Percentiles rank a stretch among this genome's conserved stretches.
phyloP scores from a whole-genome alignment of 2,329 filamentous ascomycete species.

The Emmonsiellopsis sp. region DNA sequence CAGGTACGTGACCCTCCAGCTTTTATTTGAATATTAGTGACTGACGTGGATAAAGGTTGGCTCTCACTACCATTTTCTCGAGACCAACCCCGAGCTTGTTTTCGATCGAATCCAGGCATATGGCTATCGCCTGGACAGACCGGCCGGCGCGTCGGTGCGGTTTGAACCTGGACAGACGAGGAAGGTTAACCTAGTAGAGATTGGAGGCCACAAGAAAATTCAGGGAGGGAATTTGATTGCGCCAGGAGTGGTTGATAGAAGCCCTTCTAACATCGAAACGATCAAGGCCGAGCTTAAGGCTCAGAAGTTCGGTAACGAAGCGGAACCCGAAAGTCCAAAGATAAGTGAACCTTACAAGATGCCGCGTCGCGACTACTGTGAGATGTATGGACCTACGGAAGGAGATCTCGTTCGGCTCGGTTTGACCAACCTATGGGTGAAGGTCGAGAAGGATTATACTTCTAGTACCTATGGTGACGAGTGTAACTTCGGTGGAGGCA shows the following conservation, averaged over 20 bases:
- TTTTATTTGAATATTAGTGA: not conserved
- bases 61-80: constrained; percentile 93
- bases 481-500: constrained; percentile 90
- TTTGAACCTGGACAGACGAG: constrained; percentile 92
- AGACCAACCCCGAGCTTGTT: constrained; percentile 80
- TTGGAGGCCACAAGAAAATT: constrained; percentile 71
- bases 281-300: constrained; percentile 56
- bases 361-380: constrained; percentile 67
- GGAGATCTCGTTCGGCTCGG: constrained; percentile 79
- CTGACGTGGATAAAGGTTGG: constrained; percentile 47
- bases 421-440: constrained; percentile 79
- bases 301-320: constrained; percentile 64
- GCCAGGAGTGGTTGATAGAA: constrained; percentile 58
- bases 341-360: constrained; percentile 58
- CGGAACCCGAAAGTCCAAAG: constrained; percentile 51
- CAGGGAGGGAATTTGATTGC: constrained; percentile 77
- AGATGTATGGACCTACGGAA: constrained; percentile 88
- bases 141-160: constrained; percentile 81
- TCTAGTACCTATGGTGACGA: constrained; percentile 82
- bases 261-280: constrained; percentile 53
- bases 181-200: constrained; percentile 83
- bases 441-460: constrained; percentile 81
- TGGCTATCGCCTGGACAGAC: constrained; percentile 79
- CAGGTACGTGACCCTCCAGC: constrained; percentile 49
- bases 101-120: constrained; percentile 80